These are phyloP conservation scores for Epichloe coenophiala DNA, from an alignment of 2,329 filamentous ascomycete species.

Conservation along the genomic window DNA sequence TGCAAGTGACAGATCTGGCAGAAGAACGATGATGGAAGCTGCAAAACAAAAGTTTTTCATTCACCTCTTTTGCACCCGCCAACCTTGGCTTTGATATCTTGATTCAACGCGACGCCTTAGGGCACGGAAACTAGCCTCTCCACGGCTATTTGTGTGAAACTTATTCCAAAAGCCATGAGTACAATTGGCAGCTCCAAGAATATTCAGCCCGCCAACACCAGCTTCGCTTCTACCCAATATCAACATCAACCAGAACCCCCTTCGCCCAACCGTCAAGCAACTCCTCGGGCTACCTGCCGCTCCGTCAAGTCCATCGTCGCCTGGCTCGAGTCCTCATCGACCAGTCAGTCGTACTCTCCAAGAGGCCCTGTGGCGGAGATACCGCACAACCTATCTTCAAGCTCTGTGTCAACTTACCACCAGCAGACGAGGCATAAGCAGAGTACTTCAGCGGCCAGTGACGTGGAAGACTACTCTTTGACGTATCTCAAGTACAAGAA, in stretches of 20 bases:
- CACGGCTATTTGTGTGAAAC: neutral
- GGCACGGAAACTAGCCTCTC: neutral
- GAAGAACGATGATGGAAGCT: neutral
- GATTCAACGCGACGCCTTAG: neutral
- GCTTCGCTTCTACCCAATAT: slow-evolving; percentile 17
- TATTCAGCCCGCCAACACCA: slow-evolving; percentile 12
- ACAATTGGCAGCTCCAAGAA: slow-evolving; percentile 8
- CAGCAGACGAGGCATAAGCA: neutral
- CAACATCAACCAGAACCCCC: slow-evolving; percentile 6
- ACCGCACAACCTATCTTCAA: slow-evolving; percentile 1
- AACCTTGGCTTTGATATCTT: neutral
- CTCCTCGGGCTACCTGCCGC: slow-evolving; percentile 6
- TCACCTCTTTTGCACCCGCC: neutral
- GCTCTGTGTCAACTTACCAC: neutral
- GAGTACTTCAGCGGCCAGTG: slow-evolving; percentile 2
- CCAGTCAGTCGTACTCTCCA: slow-evolving; percentile 1
- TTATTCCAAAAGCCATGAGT: slow-evolving; percentile 1
- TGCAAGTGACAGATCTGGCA: neutral
- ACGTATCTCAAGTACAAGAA: slow-evolving; percentile 19
- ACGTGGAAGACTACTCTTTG: slow-evolving; percentile 19
- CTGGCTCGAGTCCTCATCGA: slow-evolving; percentile 17
- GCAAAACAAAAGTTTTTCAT: neutral
- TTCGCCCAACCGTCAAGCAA: neutral
- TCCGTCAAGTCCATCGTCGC: slow-evolving; percentile 19
- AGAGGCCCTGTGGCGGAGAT: neutral